A percentile compares a stretch with the other conserved stretches of the same genome.
Conservation (phyloP, 2,329 filamentous ascomycete species). For the Didymella pinodella region DNA sequence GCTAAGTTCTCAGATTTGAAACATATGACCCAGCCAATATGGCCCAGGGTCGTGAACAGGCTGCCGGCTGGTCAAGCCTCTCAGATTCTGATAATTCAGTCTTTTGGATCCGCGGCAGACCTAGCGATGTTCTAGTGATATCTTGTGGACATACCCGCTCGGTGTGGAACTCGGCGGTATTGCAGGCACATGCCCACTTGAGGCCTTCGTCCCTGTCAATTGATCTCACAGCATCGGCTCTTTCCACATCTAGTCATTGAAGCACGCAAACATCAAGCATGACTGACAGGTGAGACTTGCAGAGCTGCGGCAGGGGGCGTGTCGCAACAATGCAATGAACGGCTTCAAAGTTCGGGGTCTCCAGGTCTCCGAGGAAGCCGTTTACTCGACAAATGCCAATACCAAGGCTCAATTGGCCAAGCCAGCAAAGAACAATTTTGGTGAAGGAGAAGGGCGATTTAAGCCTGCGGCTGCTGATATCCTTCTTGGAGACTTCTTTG, state of each 20-base stretch:
- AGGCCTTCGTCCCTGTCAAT: conserved; percentile 70
- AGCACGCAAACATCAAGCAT: background rate
- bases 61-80: conserved; percentile 58
- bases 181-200: conserved; percentile 50
- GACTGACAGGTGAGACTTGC: background rate
- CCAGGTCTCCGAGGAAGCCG: conserved; percentile 65
- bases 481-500: conserved; percentile 71
- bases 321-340: conserved; percentile 75
- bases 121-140: conserved; percentile 58
- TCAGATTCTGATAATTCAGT: conserved; percentile 60
- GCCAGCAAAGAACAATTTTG: conserved; percentile 47
- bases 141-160: conserved; percentile 23
- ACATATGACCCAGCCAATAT: background rate
- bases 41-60: conserved; percentile 23
- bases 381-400: conserved; percentile 31
- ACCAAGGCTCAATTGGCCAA: conserved; percentile 21
- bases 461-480: conserved; percentile 61
- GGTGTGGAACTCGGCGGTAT: conserved; percentile 36
- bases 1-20: conserved; percentile 7
- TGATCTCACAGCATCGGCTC: background rate
- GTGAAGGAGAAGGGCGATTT: conserved; percentile 46
- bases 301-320: conserved; percentile 75
- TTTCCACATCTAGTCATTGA: conserved; percentile 3
- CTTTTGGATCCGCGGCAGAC: conserved; percentile 63
- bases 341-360: conserved; percentile 79